phyloP scores from a whole-genome alignment of 306 rosid genomes.

The Astragalus membranaceus region DNA sequence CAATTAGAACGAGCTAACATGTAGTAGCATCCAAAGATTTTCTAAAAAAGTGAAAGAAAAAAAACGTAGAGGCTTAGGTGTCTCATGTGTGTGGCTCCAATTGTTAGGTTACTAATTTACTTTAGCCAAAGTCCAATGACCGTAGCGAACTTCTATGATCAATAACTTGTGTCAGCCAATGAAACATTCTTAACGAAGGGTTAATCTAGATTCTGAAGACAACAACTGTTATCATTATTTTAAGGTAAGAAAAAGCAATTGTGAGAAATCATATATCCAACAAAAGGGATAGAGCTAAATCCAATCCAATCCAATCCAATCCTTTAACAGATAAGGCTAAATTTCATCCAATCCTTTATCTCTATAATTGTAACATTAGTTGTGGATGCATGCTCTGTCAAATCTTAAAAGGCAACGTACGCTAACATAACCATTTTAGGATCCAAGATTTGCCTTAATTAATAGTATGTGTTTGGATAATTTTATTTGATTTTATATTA shows the following conservation, averaged over 20 bases:
- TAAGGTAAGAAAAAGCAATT: conserved; percentile 17
- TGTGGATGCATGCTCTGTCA: neutral
- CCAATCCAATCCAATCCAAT: neutral
- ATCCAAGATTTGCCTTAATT: neutral
- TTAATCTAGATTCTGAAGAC: conserved; percentile 14
- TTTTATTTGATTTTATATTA: neutral
- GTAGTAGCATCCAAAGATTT: too few species aligned
- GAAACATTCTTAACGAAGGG: conserved; percentile 10
- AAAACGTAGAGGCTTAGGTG: too few species aligned
- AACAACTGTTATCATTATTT: conserved; percentile 8
- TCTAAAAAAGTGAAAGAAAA: too few species aligned
- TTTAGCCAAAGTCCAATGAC: neutral
- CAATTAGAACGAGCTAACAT: too few species aligned
- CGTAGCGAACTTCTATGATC: neutral
- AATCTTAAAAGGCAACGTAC: neutral
- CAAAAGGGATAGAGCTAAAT: neutral
- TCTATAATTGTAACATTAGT: neutral
- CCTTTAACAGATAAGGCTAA: conserved; percentile 17
- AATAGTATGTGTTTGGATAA: neutral
- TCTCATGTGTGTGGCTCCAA: neutral
- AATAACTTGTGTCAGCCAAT: conserved; percentile 22
- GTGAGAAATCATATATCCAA: neutral
- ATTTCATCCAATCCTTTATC: conserved; percentile 12
- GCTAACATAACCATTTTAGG: neutral
- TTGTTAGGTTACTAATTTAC: neutral